These are phyloP conservation scores for Zygoascus bituminiphila DNA, from an alignment of 805 yeast genomes.

Conservation along the genomic window DNA sequence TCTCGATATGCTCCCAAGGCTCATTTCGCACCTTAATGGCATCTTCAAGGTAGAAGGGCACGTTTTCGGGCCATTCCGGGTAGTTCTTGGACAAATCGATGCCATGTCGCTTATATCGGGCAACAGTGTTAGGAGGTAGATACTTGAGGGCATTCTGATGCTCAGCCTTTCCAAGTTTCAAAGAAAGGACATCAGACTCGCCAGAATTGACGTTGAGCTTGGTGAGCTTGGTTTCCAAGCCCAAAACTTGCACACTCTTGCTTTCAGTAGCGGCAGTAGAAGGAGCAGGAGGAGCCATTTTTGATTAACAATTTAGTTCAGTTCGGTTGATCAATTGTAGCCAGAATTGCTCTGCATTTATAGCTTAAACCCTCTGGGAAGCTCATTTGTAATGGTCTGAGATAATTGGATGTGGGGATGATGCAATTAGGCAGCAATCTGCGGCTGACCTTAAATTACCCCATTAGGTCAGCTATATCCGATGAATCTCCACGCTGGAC, in stretches of 20 bases:
- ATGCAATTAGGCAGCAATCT: neutral
- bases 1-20: constrained; percentile 29
- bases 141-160: neutral
- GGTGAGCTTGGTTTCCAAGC: neutral
- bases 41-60: constrained; percentile 35
- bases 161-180: neutral
- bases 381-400: neutral
- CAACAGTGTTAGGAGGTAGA: constrained; percentile 24
- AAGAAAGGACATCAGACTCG: neutral
- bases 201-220: neutral
- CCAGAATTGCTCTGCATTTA: too few relatives aligned
- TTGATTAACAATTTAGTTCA: too few relatives aligned
- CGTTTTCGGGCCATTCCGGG: constrained; percentile 31
- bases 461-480: neutral
- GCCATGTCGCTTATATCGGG: constrained; percentile 30
- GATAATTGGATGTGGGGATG: neutral
- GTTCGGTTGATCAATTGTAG: too few relatives aligned
- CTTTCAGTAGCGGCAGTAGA: neutral
- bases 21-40: constrained; percentile 32
- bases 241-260: neutral
- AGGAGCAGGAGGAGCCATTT: constrained; percentile 8
- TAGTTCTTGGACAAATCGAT: constrained; percentile 34
- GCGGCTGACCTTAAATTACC: neutral
- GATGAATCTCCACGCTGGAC: too few relatives aligned
- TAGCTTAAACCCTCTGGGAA: too few relatives aligned